These are phyloP conservation scores for Cladochytrium replicatum DNA, from an alignment of 192 early-diverging fungal genomes.

Conservation along the genomic window DNA sequence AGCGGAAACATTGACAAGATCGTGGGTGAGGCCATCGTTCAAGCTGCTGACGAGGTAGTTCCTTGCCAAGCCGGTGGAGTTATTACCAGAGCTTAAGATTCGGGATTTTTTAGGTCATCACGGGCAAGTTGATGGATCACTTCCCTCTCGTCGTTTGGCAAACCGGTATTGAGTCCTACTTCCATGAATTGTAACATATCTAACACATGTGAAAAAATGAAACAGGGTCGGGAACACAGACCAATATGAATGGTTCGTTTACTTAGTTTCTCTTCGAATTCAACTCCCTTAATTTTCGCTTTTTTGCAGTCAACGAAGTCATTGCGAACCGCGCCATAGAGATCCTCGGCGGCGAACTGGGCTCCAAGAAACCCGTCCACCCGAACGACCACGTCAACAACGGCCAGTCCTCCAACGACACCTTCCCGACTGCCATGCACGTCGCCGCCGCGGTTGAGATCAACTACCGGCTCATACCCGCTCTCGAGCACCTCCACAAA, in stretches of 20 bases:
- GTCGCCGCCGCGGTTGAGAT: conserved; percentile 76
- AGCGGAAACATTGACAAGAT: conserved; percentile 65
- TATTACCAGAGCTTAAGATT: too few species aligned
- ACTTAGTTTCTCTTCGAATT: too few species aligned
- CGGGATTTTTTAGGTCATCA: conserved; percentile 85
- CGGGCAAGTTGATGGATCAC: conserved; percentile 84
- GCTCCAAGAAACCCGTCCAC: conserved; percentile 90
- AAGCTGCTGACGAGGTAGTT: conserved; percentile 73
- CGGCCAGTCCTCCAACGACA: conserved; percentile 96
- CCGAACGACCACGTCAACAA: conserved; percentile 99
- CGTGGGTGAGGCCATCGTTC: conserved; percentile 78
- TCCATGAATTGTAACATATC: too few species aligned
- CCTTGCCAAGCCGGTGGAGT: too few species aligned
- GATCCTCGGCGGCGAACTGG: conserved; percentile 77
- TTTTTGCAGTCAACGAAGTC: too few species aligned
- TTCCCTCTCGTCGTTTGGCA: conserved; percentile 99
- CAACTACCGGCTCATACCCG: conserved; percentile 74
- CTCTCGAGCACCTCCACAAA: conserved; percentile 68
- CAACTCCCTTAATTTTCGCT: too few species aligned
- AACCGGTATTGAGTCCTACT: too few species aligned
- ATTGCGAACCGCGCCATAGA: conserved; percentile 99
- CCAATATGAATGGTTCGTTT: too few species aligned
- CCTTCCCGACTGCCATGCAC: conserved; percentile 99
- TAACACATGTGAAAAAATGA: too few species aligned
- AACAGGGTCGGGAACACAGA: conserved; percentile 97